Conservation (phyloP, 2,329 filamentous ascomycete species). For the Scleromitrula shiraiana region DNA sequence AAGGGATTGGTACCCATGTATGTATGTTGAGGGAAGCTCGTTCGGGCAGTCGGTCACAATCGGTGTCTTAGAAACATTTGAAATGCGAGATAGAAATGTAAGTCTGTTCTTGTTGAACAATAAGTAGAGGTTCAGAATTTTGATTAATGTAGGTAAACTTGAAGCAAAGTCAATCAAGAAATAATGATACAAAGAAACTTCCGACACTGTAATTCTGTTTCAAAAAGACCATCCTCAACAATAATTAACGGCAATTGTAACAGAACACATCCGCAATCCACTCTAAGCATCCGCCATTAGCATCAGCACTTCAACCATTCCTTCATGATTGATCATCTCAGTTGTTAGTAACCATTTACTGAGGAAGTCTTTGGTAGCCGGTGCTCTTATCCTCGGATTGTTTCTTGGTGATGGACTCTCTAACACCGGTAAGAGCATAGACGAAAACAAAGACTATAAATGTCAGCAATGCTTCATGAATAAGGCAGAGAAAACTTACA, state of each 20-base stretch:
- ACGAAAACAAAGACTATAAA: conserved; percentile 16
- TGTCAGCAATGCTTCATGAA: neutral
- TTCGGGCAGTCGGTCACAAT: too few relatives aligned
- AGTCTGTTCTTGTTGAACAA: too few relatives aligned
- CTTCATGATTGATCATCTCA: neutral
- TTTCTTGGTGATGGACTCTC: conserved; percentile 18
- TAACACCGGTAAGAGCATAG: conserved; percentile 19
- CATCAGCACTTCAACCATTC: neutral
- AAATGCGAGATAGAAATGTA: too few relatives aligned
- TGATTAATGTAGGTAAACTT: neutral
- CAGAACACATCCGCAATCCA: neutral
- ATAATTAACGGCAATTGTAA: neutral
- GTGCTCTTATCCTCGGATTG: conserved; percentile 15
- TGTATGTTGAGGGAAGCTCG: neutral
- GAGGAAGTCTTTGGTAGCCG: conserved; percentile 20
- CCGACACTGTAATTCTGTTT: neutral
- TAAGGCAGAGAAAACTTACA: conserved; percentile 15
- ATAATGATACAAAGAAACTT: neutral
- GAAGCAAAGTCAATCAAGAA: neutral
- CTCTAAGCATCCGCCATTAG: neutral
- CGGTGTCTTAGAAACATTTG: too few relatives aligned
- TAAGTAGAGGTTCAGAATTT: neutral
- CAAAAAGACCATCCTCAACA: neutral
- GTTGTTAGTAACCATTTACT: conserved; percentile 13
- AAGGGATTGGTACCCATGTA: neutral